Base-by-base conservation (phyloP, 257 asterid species). In the Coffea eugenioides region DNA sequence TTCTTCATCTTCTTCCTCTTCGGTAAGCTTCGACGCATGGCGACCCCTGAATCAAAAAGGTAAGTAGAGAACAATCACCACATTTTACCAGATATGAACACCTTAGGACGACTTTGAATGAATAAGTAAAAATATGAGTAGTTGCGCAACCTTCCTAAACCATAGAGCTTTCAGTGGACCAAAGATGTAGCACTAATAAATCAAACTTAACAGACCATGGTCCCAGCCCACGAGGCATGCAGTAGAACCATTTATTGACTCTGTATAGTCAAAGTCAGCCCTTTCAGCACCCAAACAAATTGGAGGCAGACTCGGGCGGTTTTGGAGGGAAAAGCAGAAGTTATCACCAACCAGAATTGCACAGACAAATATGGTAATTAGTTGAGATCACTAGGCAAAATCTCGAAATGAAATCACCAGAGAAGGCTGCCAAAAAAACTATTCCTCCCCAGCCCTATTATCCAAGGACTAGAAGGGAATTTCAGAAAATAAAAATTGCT, bases 1-100 rank as follows among this genome's bases (percentile, higher is more conserved):
- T 84, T 90, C 98, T 74, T 92, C 97, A 79, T 96, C 99, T 88
- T 96, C 99, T 89, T 96, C 99, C 90, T 96, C 97, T 88, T 95
- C 99, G 76, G 99, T 95, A 75, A 92, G 36, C 91, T 95, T 95
- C 5, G 99, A 95, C 56, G 97, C 97, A 88, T 96, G 99, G 83
- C 99, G 98, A 64, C 99, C 99, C 88, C 99, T 96, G 59, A 34
- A 39, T 59, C 11, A 71, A 66, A 66, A 25, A 51, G 43, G 20
- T 23, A 14, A 7, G 3, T 15, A 71, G 10, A 39, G 25, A 45
- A 23, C 61, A 5, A 59, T 76, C 43, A 76, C 69, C 57, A 76
- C 52, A 76, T 62, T 46, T 41, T 25, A 57, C 62, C 73, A 36
- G 23, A 56, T 1, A 23, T 2, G 56, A 68, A 7, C 8, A 68